Evolutionary conservation across 2,329 filamentous ascomycete genomes (phyloP).

Genomic region (Cryphonectria naterciae): DNA sequence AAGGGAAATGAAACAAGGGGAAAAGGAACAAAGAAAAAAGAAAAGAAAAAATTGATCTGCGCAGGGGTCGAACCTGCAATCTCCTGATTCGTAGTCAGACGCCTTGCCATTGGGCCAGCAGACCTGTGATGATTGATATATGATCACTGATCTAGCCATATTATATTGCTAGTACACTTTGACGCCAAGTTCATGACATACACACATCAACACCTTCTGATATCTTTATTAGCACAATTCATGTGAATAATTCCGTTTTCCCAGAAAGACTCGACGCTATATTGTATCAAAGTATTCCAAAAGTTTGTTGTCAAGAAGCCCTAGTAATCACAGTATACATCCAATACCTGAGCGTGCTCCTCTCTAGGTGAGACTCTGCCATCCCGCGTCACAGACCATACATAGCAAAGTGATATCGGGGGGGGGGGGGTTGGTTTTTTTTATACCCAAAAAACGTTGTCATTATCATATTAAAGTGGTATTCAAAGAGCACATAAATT

Average conservation of each 20-base stretch:
- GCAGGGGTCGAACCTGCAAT: conserved; percentile 45
- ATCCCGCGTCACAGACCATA: not conserved
- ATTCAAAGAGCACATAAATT: not conserved
- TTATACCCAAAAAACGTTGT: not conserved
- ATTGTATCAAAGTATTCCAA: not conserved
- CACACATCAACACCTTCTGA: not conserved
- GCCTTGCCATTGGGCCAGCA: conserved; percentile 41
- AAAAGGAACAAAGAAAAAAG: not conserved
- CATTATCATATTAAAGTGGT: conserved; percentile 1
- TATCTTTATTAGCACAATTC: not conserved
- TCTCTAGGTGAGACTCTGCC: not conserved
- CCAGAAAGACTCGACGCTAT: no score
- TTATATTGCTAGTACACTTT: not conserved
- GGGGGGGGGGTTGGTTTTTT: no score
- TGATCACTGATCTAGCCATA: not conserved
- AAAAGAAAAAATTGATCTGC: conserved; percentile 28
- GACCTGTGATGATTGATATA: conserved; percentile 15
- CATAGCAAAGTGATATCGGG: not conserved
- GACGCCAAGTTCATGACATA: not conserved
- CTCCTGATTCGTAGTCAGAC: conserved; percentile 45
- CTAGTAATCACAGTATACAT: not conserved
- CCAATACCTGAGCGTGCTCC: not conserved
- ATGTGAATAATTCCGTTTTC: not conserved
- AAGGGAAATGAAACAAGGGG: not conserved
- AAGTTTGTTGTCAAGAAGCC: not conserved